A percentile compares a stretch with the other conserved stretches of the same genome.
Conservation (phyloP, 257 asterid species). For the Gynochthodes officinalis region DNA sequence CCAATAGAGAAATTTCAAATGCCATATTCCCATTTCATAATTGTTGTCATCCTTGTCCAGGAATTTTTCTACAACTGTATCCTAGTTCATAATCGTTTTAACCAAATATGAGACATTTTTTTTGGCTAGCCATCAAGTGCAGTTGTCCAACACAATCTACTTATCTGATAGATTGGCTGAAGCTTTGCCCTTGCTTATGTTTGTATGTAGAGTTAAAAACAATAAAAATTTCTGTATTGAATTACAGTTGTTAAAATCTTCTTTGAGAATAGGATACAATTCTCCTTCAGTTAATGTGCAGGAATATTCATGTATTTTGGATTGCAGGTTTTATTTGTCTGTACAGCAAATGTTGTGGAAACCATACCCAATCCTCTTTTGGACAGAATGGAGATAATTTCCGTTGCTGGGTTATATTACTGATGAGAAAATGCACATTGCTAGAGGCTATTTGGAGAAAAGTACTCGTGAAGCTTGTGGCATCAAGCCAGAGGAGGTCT, state of each 20-base stretch:
- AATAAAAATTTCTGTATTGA: neutral
- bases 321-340: constrained; percentile 88
- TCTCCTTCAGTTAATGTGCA: neutral
- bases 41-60: neutral
- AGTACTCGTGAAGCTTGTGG: constrained; percentile 91
- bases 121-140: no score
- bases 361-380: constrained; percentile 87
- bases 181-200: neutral
- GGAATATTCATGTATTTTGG: neutral
- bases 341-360: constrained; percentile 93
- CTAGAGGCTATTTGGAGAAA: constrained; percentile 94
- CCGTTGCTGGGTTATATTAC: constrained; percentile 93
- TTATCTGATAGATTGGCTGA: neutral
- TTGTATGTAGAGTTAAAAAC: neutral
- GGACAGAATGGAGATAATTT: constrained; percentile 97
- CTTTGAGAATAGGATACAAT: neutral
- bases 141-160: neutral
- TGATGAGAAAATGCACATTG: constrained; percentile 98
- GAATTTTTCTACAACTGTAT: neutral
- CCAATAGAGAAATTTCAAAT: neutral
- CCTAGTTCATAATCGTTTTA: neutral
- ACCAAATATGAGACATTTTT: neutral
- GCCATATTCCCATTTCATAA: neutral
- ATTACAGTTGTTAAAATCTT: neutral
- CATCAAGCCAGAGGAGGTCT: constrained; percentile 89